Evolutionary conservation across 352 stramenopile species (phyloP), one percentile per base, ranked within the genome.

Genomic region (Halophytophthora batemanensis): DNA sequence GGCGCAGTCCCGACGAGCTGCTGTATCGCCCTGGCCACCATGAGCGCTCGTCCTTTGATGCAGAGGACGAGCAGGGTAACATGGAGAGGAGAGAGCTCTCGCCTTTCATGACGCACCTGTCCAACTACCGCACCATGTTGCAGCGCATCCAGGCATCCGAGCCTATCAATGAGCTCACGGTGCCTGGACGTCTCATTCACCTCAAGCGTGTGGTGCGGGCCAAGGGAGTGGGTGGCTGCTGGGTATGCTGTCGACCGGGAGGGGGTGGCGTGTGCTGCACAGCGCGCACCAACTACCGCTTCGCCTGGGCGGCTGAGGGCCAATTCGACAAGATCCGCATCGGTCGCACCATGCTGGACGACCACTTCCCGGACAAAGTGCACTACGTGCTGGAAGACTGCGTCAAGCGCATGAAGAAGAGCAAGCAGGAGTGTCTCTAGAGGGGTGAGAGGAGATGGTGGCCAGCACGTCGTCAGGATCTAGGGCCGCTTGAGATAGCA

Each of bases 311-410:
- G 13, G 66, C 61, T 1, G 61, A 69, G 35, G 71, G 73, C 5
- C 57, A 82, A 40, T 94, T 94, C 49, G 64, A 71, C 50, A 77
- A 68, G 44, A 92, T 93, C 34, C 69, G 76, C 44, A 92, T 95
- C 22, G 77, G 73, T 13, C 81, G 82, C 18, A 93, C 82, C 22
- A 95, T 95, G 82, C 65, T 95, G 18, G 82, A 93, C 63, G 82
- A 95, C 43, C 85, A 95, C 51, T 95, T 95, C 44, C 82, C 84
- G 1, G 82, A 95, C 65, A 95, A 93, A 53, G 82, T 95, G 4
- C 81, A 95, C 59, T 79, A 84, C 53, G 84, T 95, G 39, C 71
- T 95, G 6, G 74, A 93, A 44, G 81, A 94, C 53, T 93, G 82
- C 45, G 73, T 82, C 33, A 71, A 84, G 57, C 61, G 64, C 29